A percentile compares a stretch with the other conserved stretches of the same genome.
phyloP scores from a whole-genome alignment of 441 rosid species.

The Kokia cookei region DNA sequence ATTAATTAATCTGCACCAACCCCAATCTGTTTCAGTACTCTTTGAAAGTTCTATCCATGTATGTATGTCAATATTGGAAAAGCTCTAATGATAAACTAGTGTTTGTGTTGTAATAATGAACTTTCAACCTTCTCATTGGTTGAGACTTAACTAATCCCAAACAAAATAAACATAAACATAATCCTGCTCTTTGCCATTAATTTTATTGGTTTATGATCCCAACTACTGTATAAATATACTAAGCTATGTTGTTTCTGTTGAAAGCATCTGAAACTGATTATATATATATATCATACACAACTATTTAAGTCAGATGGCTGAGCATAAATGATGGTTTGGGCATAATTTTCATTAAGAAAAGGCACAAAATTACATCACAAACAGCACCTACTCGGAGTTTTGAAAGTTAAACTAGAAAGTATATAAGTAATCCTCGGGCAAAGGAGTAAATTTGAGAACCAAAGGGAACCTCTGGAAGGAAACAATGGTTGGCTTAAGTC shows the following conservation, averaged over 20 bases:
- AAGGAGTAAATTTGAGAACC: background rate
- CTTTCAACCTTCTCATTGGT: no score
- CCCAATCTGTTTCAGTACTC: background rate
- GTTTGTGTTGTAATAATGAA: background rate
- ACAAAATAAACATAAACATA: background rate
- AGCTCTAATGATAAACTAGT: background rate
- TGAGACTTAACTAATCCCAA: background rate
- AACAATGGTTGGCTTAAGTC: conserved; percentile 20
- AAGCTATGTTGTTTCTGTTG: no score
- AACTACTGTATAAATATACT: no score
- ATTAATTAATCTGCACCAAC: conserved; percentile 10
- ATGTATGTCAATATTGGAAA: background rate
- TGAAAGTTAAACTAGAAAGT: background rate
- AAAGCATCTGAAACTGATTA: no score
- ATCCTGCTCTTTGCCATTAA: no score
- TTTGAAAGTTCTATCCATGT: background rate
- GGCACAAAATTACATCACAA: background rate
- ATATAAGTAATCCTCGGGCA: background rate
- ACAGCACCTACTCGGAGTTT: background rate
- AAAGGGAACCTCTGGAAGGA: background rate
- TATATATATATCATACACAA: no score
- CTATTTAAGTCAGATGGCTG: background rate
- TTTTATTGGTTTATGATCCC: no score
- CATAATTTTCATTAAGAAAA: background rate
- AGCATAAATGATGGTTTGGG: background rate